These are phyloP conservation scores for Crithidia fasciculata DNA, from an alignment of 208 protist genomes.

Conservation along the genomic window DNA sequence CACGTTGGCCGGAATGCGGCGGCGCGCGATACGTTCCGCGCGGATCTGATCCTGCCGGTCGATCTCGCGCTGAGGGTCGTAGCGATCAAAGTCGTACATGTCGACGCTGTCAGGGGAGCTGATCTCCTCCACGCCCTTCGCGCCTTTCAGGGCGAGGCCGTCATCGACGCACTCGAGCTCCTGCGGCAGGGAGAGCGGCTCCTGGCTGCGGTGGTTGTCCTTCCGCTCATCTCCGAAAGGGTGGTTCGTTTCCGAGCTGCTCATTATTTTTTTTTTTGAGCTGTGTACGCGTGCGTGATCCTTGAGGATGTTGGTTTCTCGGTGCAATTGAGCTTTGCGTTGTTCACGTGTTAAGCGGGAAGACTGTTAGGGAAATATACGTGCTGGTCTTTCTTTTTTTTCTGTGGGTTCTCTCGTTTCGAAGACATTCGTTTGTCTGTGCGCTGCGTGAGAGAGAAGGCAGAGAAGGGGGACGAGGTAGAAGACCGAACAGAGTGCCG, in stretches of 20 bases:
- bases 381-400: not conserved
- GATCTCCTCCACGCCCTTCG: constrained; percentile 1
- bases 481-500: not conserved
- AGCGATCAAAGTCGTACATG: constrained; percentile 22
- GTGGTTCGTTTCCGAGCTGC: not conserved
- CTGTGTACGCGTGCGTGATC: not conserved
- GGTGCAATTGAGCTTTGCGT: not conserved
- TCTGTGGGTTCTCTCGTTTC: not conserved
- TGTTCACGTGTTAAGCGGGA: not conserved
- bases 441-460: not conserved
- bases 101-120: constrained; percentile 3
- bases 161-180: not conserved
- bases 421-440: too few species aligned
- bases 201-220: not conserved
- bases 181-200: not conserved
- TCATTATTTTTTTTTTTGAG: not conserved
- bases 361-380: not conserved
- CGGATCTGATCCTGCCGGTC: constrained; percentile 23
- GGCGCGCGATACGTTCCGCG: constrained; percentile 27
- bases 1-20: constrained; percentile 33
- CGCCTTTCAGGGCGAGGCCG: not conserved
- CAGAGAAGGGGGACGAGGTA: not conserved
- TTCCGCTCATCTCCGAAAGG: not conserved
- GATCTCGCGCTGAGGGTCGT: constrained; percentile 12
- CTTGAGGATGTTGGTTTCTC: not conserved